Evolutionary conservation across 1,284 basidiomycete genomes (phyloP).

Genomic region (Phellopilus nigrolimitatus): DNA sequence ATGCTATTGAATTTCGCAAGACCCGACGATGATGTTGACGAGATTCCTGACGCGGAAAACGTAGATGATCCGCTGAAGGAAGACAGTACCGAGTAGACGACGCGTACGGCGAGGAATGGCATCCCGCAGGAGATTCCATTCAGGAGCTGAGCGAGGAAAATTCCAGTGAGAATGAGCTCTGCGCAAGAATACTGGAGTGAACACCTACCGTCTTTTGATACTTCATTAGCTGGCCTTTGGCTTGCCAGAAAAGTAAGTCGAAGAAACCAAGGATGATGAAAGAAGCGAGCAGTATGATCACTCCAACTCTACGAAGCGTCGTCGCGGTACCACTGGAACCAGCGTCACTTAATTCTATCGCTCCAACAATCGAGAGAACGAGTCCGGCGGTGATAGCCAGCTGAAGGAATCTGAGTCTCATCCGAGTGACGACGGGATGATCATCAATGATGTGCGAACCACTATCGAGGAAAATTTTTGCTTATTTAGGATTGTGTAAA

Average conservation of each 20-base stretch:
- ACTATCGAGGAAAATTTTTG: conserved; percentile 22
- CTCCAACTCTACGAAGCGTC: conserved; percentile 30
- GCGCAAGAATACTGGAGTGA: background rate
- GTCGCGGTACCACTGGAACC: conserved; percentile 7
- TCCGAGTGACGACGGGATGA: conserved; percentile 19
- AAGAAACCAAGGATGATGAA: conserved; percentile 41
- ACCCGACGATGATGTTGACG: background rate
- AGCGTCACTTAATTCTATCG: conserved; percentile 24
- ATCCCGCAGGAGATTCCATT: conserved; percentile 46
- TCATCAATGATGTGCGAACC: conserved; percentile 29
- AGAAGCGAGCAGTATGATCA: conserved; percentile 43
- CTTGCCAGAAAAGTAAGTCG: conserved; percentile 43
- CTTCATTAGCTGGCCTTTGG: conserved; percentile 40
- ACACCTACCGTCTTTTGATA: conserved; percentile 43
- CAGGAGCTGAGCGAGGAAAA: conserved; percentile 43
- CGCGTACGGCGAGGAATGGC: conserved; percentile 54
- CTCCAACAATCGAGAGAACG: conserved; percentile 48
- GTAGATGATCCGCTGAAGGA: conserved; percentile 32
- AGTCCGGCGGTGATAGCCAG: conserved; percentile 42
- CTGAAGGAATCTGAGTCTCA: conserved; percentile 36
- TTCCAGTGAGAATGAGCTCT: background rate
- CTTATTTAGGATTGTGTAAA: background rate
- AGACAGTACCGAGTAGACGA: conserved; percentile 48
- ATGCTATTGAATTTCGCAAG: conserved; percentile 19
- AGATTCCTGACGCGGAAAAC: background rate